phyloP scores from a whole-genome alignment of 495 filamentous ascomycete species.

The Aspergillus sparsus region DNA sequence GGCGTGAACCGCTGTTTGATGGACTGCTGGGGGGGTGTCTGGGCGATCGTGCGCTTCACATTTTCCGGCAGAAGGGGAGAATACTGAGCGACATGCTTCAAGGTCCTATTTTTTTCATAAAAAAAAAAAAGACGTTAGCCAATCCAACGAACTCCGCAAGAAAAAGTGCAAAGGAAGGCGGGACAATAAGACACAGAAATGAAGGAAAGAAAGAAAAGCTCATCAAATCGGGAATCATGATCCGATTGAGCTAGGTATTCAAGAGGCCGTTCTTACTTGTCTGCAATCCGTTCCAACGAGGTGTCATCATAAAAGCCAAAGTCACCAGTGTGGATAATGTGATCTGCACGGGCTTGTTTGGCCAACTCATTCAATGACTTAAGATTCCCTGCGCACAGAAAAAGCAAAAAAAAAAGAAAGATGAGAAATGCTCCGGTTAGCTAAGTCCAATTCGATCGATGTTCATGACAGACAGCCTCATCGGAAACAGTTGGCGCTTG shows the following conservation, averaged over 20 bases:
- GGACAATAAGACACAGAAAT: not conserved
- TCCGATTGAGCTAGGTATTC: not conserved
- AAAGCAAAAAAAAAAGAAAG: slow-evolving; percentile 20
- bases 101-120: slow-evolving; percentile 60
- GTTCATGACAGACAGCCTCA: not conserved
- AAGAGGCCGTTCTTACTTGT: slow-evolving; percentile 73
- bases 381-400: slow-evolving; percentile 71
- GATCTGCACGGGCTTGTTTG: slow-evolving; percentile 86
- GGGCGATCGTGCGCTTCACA: slow-evolving; percentile 82
- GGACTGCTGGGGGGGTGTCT: slow-evolving; percentile 57
- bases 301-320: slow-evolving; percentile 99
- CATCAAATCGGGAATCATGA: not conserved
- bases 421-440: slow-evolving; percentile 12
- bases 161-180: not conserved
- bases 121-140: slow-evolving; percentile 15
- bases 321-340: slow-evolving; percentile 97
- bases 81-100: slow-evolving; percentile 98
- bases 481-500: not conserved
- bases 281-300: slow-evolving; percentile 94
- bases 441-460: slow-evolving; percentile 4
- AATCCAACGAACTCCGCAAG: slow-evolving; percentile 4
- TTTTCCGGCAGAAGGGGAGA: slow-evolving; percentile 88
- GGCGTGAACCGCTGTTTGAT: slow-evolving; percentile 82
- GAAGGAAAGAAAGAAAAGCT: not conserved
- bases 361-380: slow-evolving; percentile 95